Percentiles rank a stretch among this genome's conserved stretches.
These are phyloP conservation scores for Craspedostauros australis DNA, from an alignment of 108 stramenopile genomes.

Conservation along the genomic window DNA sequence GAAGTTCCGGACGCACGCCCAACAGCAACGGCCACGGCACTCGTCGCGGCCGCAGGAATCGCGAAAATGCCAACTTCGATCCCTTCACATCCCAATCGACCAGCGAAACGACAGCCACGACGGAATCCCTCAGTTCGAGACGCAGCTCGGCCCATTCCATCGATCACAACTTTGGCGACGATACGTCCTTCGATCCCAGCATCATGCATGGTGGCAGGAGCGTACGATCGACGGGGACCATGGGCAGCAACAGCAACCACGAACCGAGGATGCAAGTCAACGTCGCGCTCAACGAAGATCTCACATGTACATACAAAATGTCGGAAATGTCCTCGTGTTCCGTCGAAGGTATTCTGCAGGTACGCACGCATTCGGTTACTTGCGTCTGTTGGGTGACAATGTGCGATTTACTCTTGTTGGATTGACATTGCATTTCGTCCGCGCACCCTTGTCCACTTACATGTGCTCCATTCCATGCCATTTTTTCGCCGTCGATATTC, in stretches of 20 bases:
- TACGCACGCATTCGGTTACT: no score
- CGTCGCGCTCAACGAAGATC: conserved; percentile 79
- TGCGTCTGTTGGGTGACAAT: not conserved
- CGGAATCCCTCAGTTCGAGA: not conserved
- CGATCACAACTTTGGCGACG: no score
- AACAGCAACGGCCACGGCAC: not conserved
- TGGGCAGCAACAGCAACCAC: conserved; percentile 1
- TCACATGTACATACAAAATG: conserved; percentile 76
- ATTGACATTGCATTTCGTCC: no score
- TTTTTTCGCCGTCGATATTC: not conserved
- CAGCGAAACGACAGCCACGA: not conserved
- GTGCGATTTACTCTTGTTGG: not conserved
- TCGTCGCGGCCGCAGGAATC: no score
- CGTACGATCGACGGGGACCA: not conserved
- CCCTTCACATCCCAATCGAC: no score
- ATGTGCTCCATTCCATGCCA: not conserved
- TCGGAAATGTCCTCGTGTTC: conserved; percentile 67
- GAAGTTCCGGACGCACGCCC: not conserved
- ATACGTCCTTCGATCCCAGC: no score
- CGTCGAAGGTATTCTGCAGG: conserved; percentile 77
- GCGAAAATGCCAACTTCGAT: no score
- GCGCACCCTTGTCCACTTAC: not conserved
- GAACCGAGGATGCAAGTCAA: conserved; percentile 39
- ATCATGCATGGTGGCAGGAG: not conserved
- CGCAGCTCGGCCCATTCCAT: no score